These are phyloP conservation scores for Sordariomycetes sp. DNA, from an alignment of 2,329 filamentous ascomycete genomes.

Conservation along the genomic window DNA sequence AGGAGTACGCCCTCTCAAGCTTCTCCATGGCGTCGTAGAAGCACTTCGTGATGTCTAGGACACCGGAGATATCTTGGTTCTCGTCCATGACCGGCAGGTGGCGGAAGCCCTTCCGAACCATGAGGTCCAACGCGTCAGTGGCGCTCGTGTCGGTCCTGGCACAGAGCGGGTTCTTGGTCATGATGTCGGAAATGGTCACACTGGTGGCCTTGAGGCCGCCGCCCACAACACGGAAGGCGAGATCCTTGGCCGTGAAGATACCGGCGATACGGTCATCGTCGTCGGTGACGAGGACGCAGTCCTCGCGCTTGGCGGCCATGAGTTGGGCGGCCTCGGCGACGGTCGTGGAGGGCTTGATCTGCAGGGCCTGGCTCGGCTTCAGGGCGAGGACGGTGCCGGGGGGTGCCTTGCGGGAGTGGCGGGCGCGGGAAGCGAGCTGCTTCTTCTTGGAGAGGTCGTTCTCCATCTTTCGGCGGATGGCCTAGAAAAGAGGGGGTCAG, in stretches of 20 bases:
- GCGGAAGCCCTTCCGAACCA: constrained; percentile 96
- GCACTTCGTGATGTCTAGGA: constrained; percentile 97
- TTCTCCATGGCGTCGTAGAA: constrained; percentile 99
- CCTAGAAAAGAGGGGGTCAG: constrained; percentile 37
- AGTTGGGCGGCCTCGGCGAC: constrained; percentile 94
- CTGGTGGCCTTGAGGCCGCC: constrained; percentile 79
- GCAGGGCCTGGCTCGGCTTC: constrained; percentile 88
- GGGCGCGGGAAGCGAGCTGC: constrained; percentile 63
- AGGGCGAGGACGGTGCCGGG: constrained; percentile 92
- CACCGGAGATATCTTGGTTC: constrained; percentile 97
- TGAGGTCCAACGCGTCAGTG: constrained; percentile 91
- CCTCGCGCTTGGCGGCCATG: constrained; percentile 97
- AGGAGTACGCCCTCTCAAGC: constrained; percentile 91
- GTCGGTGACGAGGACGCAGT: constrained; percentile 95
- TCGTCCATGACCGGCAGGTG: constrained; percentile 99
- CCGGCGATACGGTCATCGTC: constrained; percentile 96
- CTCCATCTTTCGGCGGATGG: constrained; percentile 94
- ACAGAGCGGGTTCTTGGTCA: constrained; percentile 99
- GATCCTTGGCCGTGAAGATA: constrained; percentile 98
- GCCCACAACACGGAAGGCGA: constrained; percentile 93
- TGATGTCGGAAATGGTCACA: constrained; percentile 94
- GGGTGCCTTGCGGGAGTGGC: constrained; percentile 84
- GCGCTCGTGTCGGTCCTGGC: constrained; percentile 96
- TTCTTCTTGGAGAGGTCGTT: constrained; percentile 98
- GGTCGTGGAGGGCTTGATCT: constrained; percentile 92